Conservation (phyloP, 129 eudicot genomes). For the Chrysanthemum seticuspe region DNA sequence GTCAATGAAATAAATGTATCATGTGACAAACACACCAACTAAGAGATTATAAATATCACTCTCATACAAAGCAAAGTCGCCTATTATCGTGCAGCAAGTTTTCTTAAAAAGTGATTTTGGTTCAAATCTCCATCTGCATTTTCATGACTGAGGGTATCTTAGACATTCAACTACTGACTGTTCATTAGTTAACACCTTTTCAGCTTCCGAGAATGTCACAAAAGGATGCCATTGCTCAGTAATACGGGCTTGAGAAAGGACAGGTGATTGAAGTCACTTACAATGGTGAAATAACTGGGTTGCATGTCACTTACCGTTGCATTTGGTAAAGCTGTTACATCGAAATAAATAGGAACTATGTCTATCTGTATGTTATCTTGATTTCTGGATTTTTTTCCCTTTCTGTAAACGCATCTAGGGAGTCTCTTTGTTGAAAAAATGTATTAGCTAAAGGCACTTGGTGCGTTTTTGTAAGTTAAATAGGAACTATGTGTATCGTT, state of each 20-base stretch:
- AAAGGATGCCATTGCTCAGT: slow-evolving; percentile 75
- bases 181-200: slow-evolving; percentile 5
- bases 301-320: slow-evolving; percentile 76
- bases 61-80: too few species aligned
- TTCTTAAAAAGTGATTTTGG: slow-evolving; percentile 1
- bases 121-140: not conserved
- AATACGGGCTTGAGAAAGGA: slow-evolving; percentile 85
- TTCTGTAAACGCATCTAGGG: slow-evolving; percentile 12
- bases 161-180: slow-evolving; percentile 4
- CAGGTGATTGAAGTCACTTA: slow-evolving; percentile 81
- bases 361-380: slow-evolving; percentile 24
- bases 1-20: too few species aligned
- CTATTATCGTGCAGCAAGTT: too few species aligned
- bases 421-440: slow-evolving; percentile 20
- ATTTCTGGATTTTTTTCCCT: not conserved
- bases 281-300: slow-evolving; percentile 71
- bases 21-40: too few species aligned
- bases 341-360: slow-evolving; percentile 19
- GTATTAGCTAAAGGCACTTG: not conserved
- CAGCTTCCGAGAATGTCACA: slow-evolving; percentile 92
- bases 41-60: too few species aligned
- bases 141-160: slow-evolving; percentile 5
- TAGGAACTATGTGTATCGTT: not conserved
- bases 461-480: not conserved
- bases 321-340: slow-evolving; percentile 53